Evolutionary conservation across 305 asterid species (phyloP), one percentile per base, ranked within the genome.

Genomic region (Petunia hybrid): DNA sequence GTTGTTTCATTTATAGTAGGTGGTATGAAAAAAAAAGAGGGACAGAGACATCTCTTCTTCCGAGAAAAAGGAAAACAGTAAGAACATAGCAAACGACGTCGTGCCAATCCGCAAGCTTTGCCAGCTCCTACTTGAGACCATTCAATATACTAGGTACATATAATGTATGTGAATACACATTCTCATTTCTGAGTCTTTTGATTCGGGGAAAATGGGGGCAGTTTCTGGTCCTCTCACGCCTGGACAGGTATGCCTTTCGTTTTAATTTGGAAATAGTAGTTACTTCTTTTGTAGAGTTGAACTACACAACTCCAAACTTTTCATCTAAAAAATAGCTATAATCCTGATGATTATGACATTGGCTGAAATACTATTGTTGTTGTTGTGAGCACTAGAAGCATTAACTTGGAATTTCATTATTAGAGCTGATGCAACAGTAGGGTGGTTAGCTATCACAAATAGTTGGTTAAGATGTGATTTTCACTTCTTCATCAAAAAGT

Each of bases 201-300:
- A 22, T 85, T 83, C 62, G 59, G 57, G 77, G 78, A 79, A 81
- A 81, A 93, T 90, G 97, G 89, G 90, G 85, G 93, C 89, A 90
- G 95, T 78, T 83, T 80, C 97, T 81, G 97, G 91, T 56, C 94
- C 95, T 76, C 86, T 94, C 83, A 92, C 97, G 38, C 91, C 98
- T 70, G 98, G 98, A 22, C 97, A 89, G 98, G 98, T 86, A 79
- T 13, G 8, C n/a, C 36, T 4, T 38, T 74, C 64, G 5, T 51
- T 74, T 74, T 38, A 5, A 12, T 39, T 73, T 73, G 31, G 31
- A 22, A 22, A 22, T 22, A 22, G 31, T 22, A 22, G 31, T 22
- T 22, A 22, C 31, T 22, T 22, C 22, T 8, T 48, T 68, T 71
- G 62, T 3, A 2, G 77, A 35, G 42, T 71, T 31, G 57, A 46